Evolutionary conservation across 805 yeast genomes (phyloP), one percentile per base, ranked within the genome.

Genomic region (Zygotorulaspora florentina): DNA sequence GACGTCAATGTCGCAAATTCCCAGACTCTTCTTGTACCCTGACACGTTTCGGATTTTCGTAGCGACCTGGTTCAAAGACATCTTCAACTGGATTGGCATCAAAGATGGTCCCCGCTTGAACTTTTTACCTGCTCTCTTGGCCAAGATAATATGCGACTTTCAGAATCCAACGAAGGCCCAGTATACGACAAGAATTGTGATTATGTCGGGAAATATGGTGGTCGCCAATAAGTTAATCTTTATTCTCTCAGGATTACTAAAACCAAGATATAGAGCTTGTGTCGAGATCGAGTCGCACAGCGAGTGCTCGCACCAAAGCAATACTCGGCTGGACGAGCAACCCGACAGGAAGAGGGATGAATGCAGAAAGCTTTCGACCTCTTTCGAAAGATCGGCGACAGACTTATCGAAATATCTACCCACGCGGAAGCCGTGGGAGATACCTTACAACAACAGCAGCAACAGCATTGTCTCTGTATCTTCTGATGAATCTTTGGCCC

Each of bases 221-320:
- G 81, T 80, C 8, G 82, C 84, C 1, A 80, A 79, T 53, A 79
- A 79, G 55, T 62, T 80, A 44, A 66, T 79, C 0, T 79, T 77
- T 45, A 74, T 80, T 7, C 50, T 80, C 8, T 71, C 77, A 43
- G 83, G 79, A 0, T 47, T 80, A 20, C 59, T 80, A 13, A 74
- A 77, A 29, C 70, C 62, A 18, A 56, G 63, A 8, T 52, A 57
- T 36, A 47, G 53, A 2, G 56, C 62, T 5, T 42, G 43, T 11
- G 27, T 56, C 20, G 36, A 40, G 16, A 13, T 54, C 54, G 16
- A 59, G 56, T 36, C 53, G 10, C 31, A 33, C 18, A 10, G 37
- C 16, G 42, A 45, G 15, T 31, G 33, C 25, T 36, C 42, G 3
- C 35, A 27, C n/a, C 33, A 42, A 5, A 37, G 33, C 10, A 39